Evolutionary conservation across 2,329 filamentous ascomycete species (phyloP).

Genomic region (Hypoxylon sp.): DNA sequence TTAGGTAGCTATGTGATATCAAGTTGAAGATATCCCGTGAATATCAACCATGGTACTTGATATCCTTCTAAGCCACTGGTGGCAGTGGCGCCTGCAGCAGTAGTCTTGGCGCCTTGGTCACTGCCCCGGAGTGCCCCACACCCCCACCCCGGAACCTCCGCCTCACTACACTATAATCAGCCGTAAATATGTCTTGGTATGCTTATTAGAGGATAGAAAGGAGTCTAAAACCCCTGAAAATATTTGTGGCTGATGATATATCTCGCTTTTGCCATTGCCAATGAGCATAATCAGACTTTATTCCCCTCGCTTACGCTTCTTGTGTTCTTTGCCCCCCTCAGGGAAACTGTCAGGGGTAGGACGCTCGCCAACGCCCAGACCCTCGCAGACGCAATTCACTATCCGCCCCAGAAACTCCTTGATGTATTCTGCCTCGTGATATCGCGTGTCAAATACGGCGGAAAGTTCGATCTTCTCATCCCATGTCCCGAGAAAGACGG

Average conservation of each 20-base stretch:
- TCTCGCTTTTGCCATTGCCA: neutral
- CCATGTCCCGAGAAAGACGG: conserved; percentile 32
- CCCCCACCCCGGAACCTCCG: too few species aligned
- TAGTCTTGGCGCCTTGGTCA: too few species aligned
- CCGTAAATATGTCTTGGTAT: neutral
- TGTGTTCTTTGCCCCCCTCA: neutral
- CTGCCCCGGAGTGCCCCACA: too few species aligned
- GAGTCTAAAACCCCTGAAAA: neutral
- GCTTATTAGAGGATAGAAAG: neutral
- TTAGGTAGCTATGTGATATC: too few species aligned
- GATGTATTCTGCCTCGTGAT: conserved; percentile 31
- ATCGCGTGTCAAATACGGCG: conserved; percentile 29
- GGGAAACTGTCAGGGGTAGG: neutral
- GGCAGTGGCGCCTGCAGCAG: too few species aligned
- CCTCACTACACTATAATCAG: neutral
- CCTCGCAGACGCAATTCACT: conserved; percentile 20
- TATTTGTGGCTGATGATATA: neutral
- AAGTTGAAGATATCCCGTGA: too few species aligned
- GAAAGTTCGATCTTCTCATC: conserved; percentile 32
- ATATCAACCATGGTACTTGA: too few species aligned
- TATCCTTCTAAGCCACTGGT: too few species aligned
- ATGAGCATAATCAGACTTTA: neutral
- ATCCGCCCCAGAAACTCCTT: conserved; percentile 26
- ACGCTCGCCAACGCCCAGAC: conserved; percentile 13
- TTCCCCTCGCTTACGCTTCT: conserved; percentile 9